Base-by-base conservation (phyloP, 306 rosid genomes). In the Parietaria judaica region DNA sequence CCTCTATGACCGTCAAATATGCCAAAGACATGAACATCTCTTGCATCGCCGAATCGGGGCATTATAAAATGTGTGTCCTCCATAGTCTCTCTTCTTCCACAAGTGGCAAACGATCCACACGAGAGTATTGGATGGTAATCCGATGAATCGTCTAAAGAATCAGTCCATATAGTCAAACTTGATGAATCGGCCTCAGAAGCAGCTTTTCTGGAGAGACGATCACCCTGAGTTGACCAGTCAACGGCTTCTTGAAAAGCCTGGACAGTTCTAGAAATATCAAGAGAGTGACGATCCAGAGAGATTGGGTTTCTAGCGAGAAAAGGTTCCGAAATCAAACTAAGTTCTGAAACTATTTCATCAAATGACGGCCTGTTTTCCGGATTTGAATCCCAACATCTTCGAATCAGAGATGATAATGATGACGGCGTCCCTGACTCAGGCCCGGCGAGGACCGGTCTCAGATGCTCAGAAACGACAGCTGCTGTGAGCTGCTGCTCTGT, bases 1-100 rank as follows among this genome's bases (percentile, higher is more conserved):
- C 97, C 98, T 79, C 96, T 80, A 74, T 92, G 94, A 66, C 96
- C 98, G 78, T 92, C 95, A 69, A 88, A 92, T 72, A 88, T 82
- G 11, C 96, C 98, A 75, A 88, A 92, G 61, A 60, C 81, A 86
- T 80, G 86, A 63, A 77, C 58, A 67, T 87, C 85, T 58, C 77
- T 67, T 77, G 81, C 85, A 66, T 70, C 64, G 63, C 80, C 71
- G 67, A 86, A 16, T 60, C 70, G 76, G 41, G 94, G 98, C 63
- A 80, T 75, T 64, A 88, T 76, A 66, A 88, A 88, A 88, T 86
- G 90, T 14, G 88, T 77, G 64, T 92, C 98, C 88, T 92, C 98
- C 98, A 86, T 88, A 23, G 83, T 71, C 83, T 92, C 96, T 79
- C 98, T 80, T 81, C 86, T 82, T 54, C 96, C 98, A 54, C 95